A percentile compares a stretch with the other conserved stretches of the same genome.
phyloP scores from a whole-genome alignment of 257 asterid species.

The Przewalskia tangutica region DNA sequence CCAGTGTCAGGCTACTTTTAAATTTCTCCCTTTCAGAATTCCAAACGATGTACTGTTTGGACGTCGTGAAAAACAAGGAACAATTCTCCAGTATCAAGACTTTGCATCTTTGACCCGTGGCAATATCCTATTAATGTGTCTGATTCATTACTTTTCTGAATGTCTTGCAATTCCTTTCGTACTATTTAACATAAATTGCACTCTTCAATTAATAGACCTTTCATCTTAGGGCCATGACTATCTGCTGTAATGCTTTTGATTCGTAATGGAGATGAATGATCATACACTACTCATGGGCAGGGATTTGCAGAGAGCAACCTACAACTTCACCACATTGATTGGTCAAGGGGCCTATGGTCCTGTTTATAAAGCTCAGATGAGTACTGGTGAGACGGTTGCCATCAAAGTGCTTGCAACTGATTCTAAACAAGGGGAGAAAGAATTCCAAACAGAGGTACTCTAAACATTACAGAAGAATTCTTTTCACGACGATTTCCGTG shows the following conservation, averaged over 20 bases:
- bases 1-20: neutral
- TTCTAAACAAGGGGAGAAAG: conserved; percentile 94
- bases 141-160: neutral
- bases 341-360: conserved; percentile 97
- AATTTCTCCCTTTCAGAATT: neutral
- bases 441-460: conserved; percentile 86
- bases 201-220: neutral
- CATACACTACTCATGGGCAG: conserved; percentile 25
- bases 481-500: neutral
- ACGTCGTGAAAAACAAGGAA: neutral
- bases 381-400: conserved; percentile 78
- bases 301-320: conserved; percentile 91
- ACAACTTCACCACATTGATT: conserved; percentile 70
- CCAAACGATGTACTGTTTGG: neutral
- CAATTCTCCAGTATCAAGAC: neutral
- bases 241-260: neutral
- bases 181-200: neutral
- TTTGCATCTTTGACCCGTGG: neutral
- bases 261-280: neutral
- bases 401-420: conserved; percentile 88
- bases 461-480: neutral
- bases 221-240: neutral
- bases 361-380: conserved; percentile 85
- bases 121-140: neutral
- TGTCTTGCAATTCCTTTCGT: neutral